A percentile compares a stretch with the other conserved stretches of the same genome.
These are phyloP conservation scores for Diaporthe batatas DNA, from an alignment of 2,329 filamentous ascomycete species.

Conservation along the genomic window DNA sequence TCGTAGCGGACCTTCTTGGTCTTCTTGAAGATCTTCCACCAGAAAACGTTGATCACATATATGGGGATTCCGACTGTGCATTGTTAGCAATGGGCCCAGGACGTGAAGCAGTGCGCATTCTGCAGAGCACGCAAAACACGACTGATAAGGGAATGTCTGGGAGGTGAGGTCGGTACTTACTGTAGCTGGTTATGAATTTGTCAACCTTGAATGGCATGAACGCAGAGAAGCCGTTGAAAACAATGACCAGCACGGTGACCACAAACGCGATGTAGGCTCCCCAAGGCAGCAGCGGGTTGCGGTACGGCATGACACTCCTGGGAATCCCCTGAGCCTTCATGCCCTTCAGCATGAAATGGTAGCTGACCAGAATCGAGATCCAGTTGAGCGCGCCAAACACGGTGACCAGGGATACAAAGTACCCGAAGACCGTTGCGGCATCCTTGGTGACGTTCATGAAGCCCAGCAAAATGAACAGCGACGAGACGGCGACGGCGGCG, in stretches of 20 bases:
- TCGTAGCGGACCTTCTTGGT: conserved; percentile 65
- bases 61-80: conserved; percentile 50
- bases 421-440: conserved; percentile 55
- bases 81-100: background rate
- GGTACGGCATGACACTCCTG: conserved; percentile 54
- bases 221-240: conserved; percentile 13
- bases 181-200: conserved; percentile 72
- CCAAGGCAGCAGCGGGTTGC: conserved; percentile 55
- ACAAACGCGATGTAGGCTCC: conserved; percentile 58
- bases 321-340: conserved; percentile 47
- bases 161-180: background rate
- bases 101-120: background rate
- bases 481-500: conserved; percentile 53
- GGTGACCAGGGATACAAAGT: conserved; percentile 59
- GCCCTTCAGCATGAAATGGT: conserved; percentile 55
- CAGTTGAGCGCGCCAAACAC: conserved; percentile 60
- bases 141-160: too few relatives aligned
- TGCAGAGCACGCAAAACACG: background rate
- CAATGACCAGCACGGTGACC: conserved; percentile 52
- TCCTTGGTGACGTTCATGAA: conserved; percentile 57
- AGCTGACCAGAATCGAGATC: conserved; percentile 56
- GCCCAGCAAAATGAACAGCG: conserved; percentile 54
- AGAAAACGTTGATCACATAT: conserved; percentile 70
- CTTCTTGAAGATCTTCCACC: conserved; percentile 73
- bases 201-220: conserved; percentile 66